Evolutionary conservation across 345 rosid species (phyloP), one percentile per base, ranked within the genome.

Genomic region (Aquilaria malaccensis): DNA sequence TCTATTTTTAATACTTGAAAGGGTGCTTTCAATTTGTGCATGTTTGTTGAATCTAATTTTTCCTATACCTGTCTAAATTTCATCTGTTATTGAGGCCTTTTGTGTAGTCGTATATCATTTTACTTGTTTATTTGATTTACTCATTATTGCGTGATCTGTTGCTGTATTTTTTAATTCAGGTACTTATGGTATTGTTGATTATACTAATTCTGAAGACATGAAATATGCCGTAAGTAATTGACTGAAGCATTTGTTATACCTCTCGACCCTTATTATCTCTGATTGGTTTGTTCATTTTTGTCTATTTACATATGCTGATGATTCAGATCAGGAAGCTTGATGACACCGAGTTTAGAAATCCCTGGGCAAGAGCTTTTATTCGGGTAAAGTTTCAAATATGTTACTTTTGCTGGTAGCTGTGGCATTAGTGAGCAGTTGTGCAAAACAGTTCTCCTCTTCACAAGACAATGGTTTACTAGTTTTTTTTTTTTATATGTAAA

Each of bases 161-260:
- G 30, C 29, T 55, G 52, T 54, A n/a, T 65, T 22, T 62, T 12
- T 52, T 13, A 51, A 33, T 59, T 70, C 82, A 88, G 95, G 96
- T 59, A 89, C 95, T 63, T 92, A 76, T 82, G 98, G 96, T 59
- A 41, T 92, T 73, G 96, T 92, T 45, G 98, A 92, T 78, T 92
- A 89, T 74, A 86, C 95, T 52, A 92, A 86, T 73, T 72, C 81
- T 63, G 96, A 92, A 33, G 98, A 89, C 82, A 92, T 89, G 98
- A 92, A 89, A 70, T 92, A 92, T 73, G 95, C 96, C 54, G 96
- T 92, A 78, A 83, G 93, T 80, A 64, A 32, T 63, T 62, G 43
- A 47, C 22, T 49, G n/a, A 15, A 33, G 45, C 30, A 4, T 11
- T 22, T 56, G 9, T 33, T 13, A 33, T 47, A 41, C 22, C 60